Base-by-base conservation (phyloP, 1,139 yeast genomes). In the Diutina rugosa region DNA sequence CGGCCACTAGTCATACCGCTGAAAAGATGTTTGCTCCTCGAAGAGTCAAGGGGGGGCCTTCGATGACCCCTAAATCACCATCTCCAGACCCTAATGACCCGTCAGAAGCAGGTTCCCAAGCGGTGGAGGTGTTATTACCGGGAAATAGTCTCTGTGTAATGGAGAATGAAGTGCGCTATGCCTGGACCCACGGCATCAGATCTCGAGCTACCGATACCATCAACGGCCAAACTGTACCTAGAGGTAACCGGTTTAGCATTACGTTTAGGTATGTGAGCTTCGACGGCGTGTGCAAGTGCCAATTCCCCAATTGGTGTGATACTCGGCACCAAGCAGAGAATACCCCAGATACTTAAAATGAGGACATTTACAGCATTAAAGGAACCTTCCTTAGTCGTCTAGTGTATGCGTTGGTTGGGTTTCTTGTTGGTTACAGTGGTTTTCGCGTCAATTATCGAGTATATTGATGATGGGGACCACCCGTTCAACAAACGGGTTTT, bases 21-120 rank as follows among this genome's bases (percentile, higher is more conserved):
- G 44, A 38, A 14, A 49, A 49, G 29, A 49, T 49, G 53, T 49
- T 49, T 49, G 53, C 53, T 32, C 53, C 53, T 2, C 32, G 53
- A 29, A 16, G 53, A 4, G 45, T 49, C 9, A 38, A 16, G 6
- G 53, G 53, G 8, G 53, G 53, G 3, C 53, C 53, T 4, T 6
- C 21, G 16, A 38, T 28, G 9, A 28, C 38, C 3, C 51, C 51
- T 1, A 14, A 30, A 18, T 10, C n/a, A 2, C 41, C 41, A 9
- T 35, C 41, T 8, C 41, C 41, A 5, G 41, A 35, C 14, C 6
- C 16, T 35, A 35, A 35, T 35, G 41, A 35, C n/a, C n/a, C 2
- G 14, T 1, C 6, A 3, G 51, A 28, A 16, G 41, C 14, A n/a
- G 38, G 3, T 4, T 29, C 10, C 6, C 21, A 47, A 9, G 6